Conservation (phyloP, 257 asterid species). For the Prunella vulgaris region DNA sequence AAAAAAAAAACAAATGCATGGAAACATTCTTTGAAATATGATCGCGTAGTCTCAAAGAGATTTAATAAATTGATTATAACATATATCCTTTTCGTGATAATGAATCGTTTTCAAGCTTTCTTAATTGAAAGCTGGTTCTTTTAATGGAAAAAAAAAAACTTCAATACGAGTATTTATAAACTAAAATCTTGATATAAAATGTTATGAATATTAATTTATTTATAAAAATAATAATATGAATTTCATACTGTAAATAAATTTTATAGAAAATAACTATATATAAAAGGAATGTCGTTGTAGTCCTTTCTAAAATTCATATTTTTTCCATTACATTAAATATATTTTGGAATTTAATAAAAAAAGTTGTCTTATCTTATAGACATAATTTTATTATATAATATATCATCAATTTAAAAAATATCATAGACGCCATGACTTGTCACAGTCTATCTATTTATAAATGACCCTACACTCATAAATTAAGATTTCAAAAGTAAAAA, state of each 20-base stretch:
- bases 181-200: too few relatives aligned
- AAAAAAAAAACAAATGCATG: too few relatives aligned
- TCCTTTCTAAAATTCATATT: background rate
- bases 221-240: too few relatives aligned
- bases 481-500: background rate
- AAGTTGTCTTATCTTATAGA: background rate
- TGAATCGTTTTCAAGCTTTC: background rate
- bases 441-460: constrained; percentile 10
- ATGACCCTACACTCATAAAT: constrained; percentile 5
- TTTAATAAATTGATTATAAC: too few relatives aligned
- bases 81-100: background rate
- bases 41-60: too few relatives aligned
- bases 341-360: background rate
- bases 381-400: background rate
- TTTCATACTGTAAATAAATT: too few relatives aligned
- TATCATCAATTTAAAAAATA: background rate
- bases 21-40: too few relatives aligned
- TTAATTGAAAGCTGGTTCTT: background rate
- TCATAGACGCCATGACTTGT: background rate
- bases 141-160: background rate
- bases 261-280: too few relatives aligned
- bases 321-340: background rate
- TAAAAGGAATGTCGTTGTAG: background rate
- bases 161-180: too few relatives aligned
- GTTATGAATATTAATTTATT: too few relatives aligned